Evolutionary conservation across 805 yeast species (phyloP).

Genomic region (Wickerhamiella shivajii): DNA sequence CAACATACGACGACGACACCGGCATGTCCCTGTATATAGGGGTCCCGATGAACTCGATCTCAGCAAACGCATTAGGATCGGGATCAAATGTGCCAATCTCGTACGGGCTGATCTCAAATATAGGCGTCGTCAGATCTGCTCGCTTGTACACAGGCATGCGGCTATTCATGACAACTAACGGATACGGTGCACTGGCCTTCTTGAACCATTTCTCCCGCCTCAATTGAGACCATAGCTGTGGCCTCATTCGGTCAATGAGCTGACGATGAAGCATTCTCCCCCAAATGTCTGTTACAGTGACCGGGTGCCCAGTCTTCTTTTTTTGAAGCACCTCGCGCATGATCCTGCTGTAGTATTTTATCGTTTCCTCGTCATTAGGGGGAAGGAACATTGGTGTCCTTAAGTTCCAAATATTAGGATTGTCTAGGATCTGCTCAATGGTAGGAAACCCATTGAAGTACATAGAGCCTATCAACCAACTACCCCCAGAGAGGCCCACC

Average conservation of each 20-base stretch:
- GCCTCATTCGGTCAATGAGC: slow-evolving; percentile 38
- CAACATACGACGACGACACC: slow-evolving; percentile 10
- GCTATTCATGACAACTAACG: slow-evolving; percentile 33
- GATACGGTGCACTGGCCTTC: slow-evolving; percentile 48
- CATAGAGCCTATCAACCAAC: slow-evolving; percentile 45
- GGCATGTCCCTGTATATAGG: slow-evolving; percentile 5
- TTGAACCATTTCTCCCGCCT: slow-evolving; percentile 42
- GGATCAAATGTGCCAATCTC: slow-evolving; percentile 71
- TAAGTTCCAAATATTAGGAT: slow-evolving; percentile 3
- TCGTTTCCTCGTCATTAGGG: neutral
- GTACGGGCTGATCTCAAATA: slow-evolving; percentile 28
- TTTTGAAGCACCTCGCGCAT: slow-evolving; percentile 20
- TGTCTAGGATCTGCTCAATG: slow-evolving; percentile 1
- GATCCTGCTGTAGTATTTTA: slow-evolving; percentile 1
- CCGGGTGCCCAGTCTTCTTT: slow-evolving; percentile 43
- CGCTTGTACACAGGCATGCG: slow-evolving; percentile 28
- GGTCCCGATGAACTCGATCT: slow-evolving; percentile 44
- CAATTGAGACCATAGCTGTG: slow-evolving; percentile 35
- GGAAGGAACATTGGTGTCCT: slow-evolving; percentile 1
- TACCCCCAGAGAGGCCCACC: slow-evolving; percentile 55
- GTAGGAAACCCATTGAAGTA: slow-evolving; percentile 24
- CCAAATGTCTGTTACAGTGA: slow-evolving; percentile 58
- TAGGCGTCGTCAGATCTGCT: slow-evolving; percentile 41
- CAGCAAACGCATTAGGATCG: slow-evolving; percentile 41
- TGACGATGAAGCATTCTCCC: slow-evolving; percentile 52